These are phyloP conservation scores for Ballota nigra DNA, from an alignment of 257 asterid genomes.

Conservation along the genomic window DNA sequence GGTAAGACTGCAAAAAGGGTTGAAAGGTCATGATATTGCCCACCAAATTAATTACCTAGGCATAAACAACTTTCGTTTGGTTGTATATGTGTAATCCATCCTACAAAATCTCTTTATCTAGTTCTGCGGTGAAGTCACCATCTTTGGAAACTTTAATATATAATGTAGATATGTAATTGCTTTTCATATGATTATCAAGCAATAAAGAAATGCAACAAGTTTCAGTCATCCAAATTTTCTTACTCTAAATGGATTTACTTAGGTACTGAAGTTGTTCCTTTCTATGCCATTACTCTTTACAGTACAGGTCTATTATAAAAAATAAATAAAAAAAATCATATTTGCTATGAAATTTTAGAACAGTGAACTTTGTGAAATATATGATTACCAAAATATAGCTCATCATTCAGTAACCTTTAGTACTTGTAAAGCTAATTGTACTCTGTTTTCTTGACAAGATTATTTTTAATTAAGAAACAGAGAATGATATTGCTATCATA, in stretches of 20 bases:
- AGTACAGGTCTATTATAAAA: neutral
- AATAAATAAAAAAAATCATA: neutral
- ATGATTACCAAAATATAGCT: neutral
- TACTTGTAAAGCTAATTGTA: neutral
- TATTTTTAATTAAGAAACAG: neutral
- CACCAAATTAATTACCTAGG: neutral
- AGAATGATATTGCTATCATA: neutral
- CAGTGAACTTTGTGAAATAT: neutral
- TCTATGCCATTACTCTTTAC: neutral
- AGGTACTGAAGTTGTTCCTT: neutral
- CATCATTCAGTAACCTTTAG: conserved; percentile 9
- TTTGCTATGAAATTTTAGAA: neutral
- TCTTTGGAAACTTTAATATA: neutral
- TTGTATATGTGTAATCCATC: neutral
- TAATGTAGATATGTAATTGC: neutral
- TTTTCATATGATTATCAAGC: neutral
- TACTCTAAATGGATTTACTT: neutral
- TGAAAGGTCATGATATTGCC: neutral
- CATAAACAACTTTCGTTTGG: neutral
- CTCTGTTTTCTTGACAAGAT: neutral
- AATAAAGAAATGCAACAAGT: neutral
- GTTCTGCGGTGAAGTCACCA: neutral
- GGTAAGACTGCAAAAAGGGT: neutral
- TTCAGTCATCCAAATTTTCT: neutral
- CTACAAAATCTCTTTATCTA: neutral